Evolutionary conservation across 140 eudicot species (phyloP), one percentile per base, ranked within the genome.

Genomic region (Cichorium intybus): DNA sequence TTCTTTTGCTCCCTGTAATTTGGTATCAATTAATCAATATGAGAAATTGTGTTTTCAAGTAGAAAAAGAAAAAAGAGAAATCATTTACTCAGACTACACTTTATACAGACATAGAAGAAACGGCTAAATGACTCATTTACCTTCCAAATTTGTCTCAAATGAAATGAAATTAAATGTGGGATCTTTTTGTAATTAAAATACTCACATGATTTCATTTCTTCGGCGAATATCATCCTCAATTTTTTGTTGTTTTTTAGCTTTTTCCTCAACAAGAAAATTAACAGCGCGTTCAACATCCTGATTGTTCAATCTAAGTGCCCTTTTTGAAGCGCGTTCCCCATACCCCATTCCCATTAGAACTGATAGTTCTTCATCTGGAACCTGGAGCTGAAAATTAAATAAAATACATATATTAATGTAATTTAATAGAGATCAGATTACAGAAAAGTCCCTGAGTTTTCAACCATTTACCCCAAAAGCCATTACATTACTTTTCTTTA

Each of bases 311-410:
- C 95, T 85, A 18, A 92, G 78, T 60, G 98, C 96, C 68, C 93
- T 81, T 79, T 83, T 92, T 47, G 96, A 79, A 75, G 82, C 81
- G 9, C 64, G 75, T 62, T 85, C 87, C 56, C 74, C 71, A 45
- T 92, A 92, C 14, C 98, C 98, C 96, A 92, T 88, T 74, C 89
- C 82, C 85, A 88, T 66, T 57, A 92, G 75, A 33, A 85, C 69
- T 4, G 95, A 83, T 35, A 92, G 66, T 48, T 82, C 70, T 57
- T 92, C 98, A 77, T 92, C 98, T 18, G 89, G 86, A 37, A 92
- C 89, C 62, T 88, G 89, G 60, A 92, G 96, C 98, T 92, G 89
- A 37, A 37, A 75, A 59, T 50, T 15, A 14, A 33, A 66, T 47
- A 76, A 65, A 6, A 39, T 21, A 46, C 56, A 57, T 62, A 34